Evolutionary conservation across 2,329 filamentous ascomycete genomes (phyloP), one percentile per base, ranked within the genome.

Genomic region (Colletotrichum sp.): DNA sequence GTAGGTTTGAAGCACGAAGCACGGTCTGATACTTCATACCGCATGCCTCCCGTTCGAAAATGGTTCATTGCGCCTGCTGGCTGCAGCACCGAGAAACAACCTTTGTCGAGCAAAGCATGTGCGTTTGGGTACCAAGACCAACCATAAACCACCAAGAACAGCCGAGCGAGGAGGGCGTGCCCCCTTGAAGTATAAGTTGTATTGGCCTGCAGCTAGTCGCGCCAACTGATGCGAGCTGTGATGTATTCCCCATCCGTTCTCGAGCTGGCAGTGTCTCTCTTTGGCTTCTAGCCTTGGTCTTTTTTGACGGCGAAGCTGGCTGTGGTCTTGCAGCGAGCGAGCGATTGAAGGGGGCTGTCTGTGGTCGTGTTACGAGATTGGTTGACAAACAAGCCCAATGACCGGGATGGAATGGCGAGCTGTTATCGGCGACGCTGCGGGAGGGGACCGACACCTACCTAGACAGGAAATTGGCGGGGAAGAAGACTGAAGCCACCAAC

Each of bases 111-210:
- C 44, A 32, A 44, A 64, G 70, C 36, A 48, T 73, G 74, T 75
- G 74, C 74, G 74, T 68, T 75, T 75, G 44, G 44, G 44, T 52
- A 52, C n/a, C 44, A 52, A 52, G 44, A 52, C 44, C 44, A 52
- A 52, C 44, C 44, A 52, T 52, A 22, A 52, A 52, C 44, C 44
- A 52, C 59, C 59, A 68, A 59, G 64, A 52, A 22, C 55, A 69
- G 44, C 74, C 73, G 69, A 75, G 73, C 73, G 73, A 75, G 44
- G 44, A 52, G 44, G 68, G 68, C 34, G 70, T 75, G 70, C 74
- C 74, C 74, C 74, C 74, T 75, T 75, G 74, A 74, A 75, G 74
- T 75, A 73, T 73, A 74, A 73, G 30, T 44, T 73, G 74, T 75
- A 73, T 73, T 69, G 68, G 30, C 26, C 69, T 67, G 57, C 30